Percentiles rank a stretch among this genome's conserved stretches.
Evolutionary conservation across 495 filamentous ascomycete species (phyloP).

Genomic region (Xanthoparmelia taractica): DNA sequence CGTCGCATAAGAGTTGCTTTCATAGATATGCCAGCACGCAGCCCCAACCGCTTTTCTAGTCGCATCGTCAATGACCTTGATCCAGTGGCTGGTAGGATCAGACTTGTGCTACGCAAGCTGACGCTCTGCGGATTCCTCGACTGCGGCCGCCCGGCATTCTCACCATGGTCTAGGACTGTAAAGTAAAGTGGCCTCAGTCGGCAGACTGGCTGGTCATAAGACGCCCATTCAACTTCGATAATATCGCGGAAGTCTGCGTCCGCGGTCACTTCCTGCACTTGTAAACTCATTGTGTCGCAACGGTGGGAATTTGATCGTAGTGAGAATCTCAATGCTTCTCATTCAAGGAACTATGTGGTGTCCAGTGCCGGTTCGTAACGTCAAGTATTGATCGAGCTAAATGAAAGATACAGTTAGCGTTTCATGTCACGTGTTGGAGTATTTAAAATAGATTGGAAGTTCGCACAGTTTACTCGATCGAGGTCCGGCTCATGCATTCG

Average conservation of each 20-base stretch:
- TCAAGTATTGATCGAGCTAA: too few species aligned
- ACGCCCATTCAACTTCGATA: not conserved
- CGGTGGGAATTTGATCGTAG: too few species aligned
- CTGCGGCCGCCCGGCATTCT: conserved; percentile 18
- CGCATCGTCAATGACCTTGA: conserved; percentile 28
- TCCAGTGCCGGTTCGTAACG: too few species aligned
- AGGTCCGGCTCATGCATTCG: too few species aligned
- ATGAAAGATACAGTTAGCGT: too few species aligned
- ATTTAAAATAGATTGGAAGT: too few species aligned
- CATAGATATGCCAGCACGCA: conserved; percentile 29
- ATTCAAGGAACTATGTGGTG: too few species aligned
- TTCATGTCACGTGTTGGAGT: too few species aligned
- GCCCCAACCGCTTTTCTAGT: conserved; percentile 27
- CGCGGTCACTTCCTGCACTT: not conserved
- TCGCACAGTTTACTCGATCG: too few species aligned
- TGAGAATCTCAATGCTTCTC: too few species aligned
- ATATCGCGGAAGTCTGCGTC: not conserved
- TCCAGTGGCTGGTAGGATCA: conserved; percentile 26
- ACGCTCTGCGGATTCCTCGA: conserved; percentile 25
- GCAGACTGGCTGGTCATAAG: not conserved
- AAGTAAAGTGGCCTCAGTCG: not conserved
- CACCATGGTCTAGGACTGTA: not conserved
- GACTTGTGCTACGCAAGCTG: conserved; percentile 25
- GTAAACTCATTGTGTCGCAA: too few species aligned
- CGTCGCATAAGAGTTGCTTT: conserved; percentile 27